Base-by-base conservation (phyloP, 2,329 filamentous ascomycete genomes). In the Fusarium sp. region DNA sequence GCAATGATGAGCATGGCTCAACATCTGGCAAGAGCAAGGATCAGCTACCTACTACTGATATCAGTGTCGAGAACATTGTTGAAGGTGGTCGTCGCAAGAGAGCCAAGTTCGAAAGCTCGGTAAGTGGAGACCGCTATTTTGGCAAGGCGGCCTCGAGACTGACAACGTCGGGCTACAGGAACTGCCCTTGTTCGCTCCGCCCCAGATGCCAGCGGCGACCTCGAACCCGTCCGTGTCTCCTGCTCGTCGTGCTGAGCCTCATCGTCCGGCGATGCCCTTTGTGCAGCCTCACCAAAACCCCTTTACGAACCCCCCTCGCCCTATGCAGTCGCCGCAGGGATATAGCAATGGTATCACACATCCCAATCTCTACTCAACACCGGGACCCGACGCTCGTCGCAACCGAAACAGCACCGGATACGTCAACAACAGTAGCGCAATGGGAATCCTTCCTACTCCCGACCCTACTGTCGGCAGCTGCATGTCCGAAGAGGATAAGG, bases 171-270 rank as follows among this genome's bases (percentile, higher is more conserved):
- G 53, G 56, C 49, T 61, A 53, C 74, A 99, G 95, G 94, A 98
- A 84, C 83, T 99, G 49, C 95, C 95, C 51, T 82, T 99, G 49
- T 99, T 98, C 76, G 93, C 92, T 63, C 94, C 94, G 66, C 92
- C 92, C 60, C 94, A 96, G 78, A 93, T 97, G 79, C 94, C 94
- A 44, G 90, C 94, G 67, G 89, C 92, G 46, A 90, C 91, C n/a
- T 97, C 94, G n/a, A 93, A 94, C 70, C 94, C 93, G n/a, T 98
- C 94, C 17, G 90, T 96, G 47, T 98, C 94, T 25, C 94, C 94
- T 58, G 92, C 93, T 72, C 89, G 94, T 71, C 91, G 92, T 46
- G 82, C 90, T 77, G 84, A 91, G 78, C 79, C 91, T 78, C 76
- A 90, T 80, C 81, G 91, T 79, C 79, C 89, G 73, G 75, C 88